Evolutionary conservation across 2,329 filamentous ascomycete genomes (phyloP), one percentile per base, ranked within the genome.

Genomic region (Hypomyces rosellus): DNA sequence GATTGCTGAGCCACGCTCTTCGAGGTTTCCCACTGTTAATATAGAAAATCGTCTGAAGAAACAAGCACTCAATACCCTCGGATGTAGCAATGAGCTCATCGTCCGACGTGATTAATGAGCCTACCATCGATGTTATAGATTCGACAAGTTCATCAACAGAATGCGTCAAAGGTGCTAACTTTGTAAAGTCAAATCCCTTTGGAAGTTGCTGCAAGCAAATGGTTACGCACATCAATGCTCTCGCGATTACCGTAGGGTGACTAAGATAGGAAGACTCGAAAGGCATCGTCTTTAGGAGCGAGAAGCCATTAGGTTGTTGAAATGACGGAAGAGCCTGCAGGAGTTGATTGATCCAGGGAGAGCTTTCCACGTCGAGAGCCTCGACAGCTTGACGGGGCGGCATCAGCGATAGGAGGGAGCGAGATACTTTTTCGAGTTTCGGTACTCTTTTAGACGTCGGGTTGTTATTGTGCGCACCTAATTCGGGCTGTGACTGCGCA

Each of bases 1-100:
- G 38, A 18, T 51, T 51, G n/a, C 48, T 51, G 7, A 51, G 45
- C 49, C 49, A 51, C 36, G 49, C 46, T 3, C 49, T 45, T 8
- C 49, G 49, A 7, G 49, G 49, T 15, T 41, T 45, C 4, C 49
- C 49, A 3, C 43, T 49, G 25, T 51, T 51, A 8, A 51, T 41
- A 30, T 49, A 51, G 22, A 39, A 51, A 33, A 51, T 51, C 11
- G 39, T 39, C 3, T 43, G 34, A 14, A 51, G 49, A 3, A 51
- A 25, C 4, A 51, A 36, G 40, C 49, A 51, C 20, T 51, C 49
- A 15, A 51, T 34, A 1, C 49, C 49, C 16, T 49, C 49, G 0
- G 25, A 15, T 7, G 49, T 51, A 25, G 49, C 49, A 5, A 51
- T 40, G 12, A 51, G 15, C 3, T 51, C 49, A 12, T 51, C 49